phyloP scores from a whole-genome alignment of 352 stramenopile species.

The Aphanomyces astaci region DNA sequence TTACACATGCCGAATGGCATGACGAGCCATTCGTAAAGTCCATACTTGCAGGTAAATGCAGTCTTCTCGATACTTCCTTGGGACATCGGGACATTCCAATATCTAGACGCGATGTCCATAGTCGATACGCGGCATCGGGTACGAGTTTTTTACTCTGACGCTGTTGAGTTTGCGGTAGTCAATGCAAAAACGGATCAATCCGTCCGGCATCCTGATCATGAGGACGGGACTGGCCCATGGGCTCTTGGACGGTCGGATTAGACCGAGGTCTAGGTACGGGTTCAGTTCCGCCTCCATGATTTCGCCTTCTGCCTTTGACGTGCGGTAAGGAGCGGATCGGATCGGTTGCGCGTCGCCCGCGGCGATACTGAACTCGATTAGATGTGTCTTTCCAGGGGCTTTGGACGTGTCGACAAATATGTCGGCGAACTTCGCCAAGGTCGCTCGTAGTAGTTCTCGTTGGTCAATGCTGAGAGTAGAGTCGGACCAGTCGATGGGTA shows the following conservation, averaged over 20 bases:
- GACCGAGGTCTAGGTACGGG: not conserved
- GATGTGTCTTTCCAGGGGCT: not conserved
- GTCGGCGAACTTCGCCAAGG: too few species aligned
- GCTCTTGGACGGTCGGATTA: not conserved
- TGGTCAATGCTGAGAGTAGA: too few species aligned
- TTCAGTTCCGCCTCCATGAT: not conserved
- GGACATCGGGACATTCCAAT: not conserved
- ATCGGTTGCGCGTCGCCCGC: not conserved
- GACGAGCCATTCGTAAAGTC: not conserved
- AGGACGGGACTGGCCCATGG: not conserved
- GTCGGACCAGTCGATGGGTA: too few species aligned
- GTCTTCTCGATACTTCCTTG: not conserved
- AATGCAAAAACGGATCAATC: not conserved
- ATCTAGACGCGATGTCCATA: not conserved
- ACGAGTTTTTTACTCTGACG: too few species aligned
- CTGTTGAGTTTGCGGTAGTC: not conserved
- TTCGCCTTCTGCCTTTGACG: not conserved
- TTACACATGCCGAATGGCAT: not conserved
- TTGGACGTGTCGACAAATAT: not conserved
- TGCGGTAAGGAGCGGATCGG: not conserved
- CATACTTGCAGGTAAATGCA: not conserved
- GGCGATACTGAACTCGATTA: not conserved
- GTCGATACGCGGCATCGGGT: not conserved
- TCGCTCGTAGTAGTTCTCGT: too few species aligned
- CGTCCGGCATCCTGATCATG: not conserved